Conservation (phyloP, 2,329 filamentous ascomycete species). For the Neophaeococcomyces aloes region DNA sequence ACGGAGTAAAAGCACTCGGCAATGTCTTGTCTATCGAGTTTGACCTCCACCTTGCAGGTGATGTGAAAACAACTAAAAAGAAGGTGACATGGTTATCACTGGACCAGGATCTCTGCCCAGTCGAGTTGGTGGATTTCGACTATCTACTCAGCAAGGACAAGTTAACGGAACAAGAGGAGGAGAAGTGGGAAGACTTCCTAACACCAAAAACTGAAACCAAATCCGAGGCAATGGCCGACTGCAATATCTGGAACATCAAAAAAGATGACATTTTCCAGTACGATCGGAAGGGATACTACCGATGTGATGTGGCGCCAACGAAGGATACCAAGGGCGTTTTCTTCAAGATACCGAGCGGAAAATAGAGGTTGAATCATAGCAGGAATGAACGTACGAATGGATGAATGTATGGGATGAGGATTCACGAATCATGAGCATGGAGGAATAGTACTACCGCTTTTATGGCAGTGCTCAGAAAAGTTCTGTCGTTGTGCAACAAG, state of each 20-base stretch:
- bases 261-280: constrained; percentile 80
- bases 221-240: constrained; percentile 62
- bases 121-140: constrained; percentile 89
- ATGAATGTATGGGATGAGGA: too few relatives aligned
- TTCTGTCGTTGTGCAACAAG: too few relatives aligned
- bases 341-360: constrained; percentile 23
- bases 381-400: too few relatives aligned
- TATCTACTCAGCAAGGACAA: constrained; percentile 94
- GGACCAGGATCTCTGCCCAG: constrained; percentile 60
- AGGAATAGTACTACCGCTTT: too few relatives aligned
- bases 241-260: constrained; percentile 62
- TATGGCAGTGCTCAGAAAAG: too few relatives aligned
- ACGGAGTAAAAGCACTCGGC: constrained; percentile 24
- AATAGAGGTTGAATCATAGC: too few relatives aligned
- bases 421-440: too few relatives aligned
- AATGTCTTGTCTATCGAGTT: constrained; percentile 58
- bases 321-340: constrained; percentile 17
- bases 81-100: constrained; percentile 82
- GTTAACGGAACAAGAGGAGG: constrained; percentile 65
- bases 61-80: constrained; percentile 81
- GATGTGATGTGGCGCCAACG: constrained; percentile 50
- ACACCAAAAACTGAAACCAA: constrained; percentile 60
- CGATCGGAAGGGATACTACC: constrained; percentile 75
- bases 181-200: constrained; percentile 61
- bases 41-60: constrained; percentile 71